phyloP scores from a whole-genome alignment of 192 early-diverging fungal species.

The Backusella luteola region DNA sequence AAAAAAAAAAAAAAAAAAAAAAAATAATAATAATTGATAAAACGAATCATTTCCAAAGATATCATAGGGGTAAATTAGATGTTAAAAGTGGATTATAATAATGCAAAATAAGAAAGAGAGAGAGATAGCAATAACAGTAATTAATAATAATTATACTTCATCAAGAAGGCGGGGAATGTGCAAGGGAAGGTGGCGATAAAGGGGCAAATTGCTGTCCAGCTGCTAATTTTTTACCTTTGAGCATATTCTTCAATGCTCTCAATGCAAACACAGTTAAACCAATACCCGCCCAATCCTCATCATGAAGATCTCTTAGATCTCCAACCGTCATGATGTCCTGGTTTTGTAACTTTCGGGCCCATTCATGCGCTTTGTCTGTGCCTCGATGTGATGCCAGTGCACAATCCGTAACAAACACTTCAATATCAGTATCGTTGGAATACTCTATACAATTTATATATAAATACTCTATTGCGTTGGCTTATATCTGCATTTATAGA shows the following conservation, averaged over 20 bases:
- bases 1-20: too few relatives aligned
- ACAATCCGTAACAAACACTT: slow-evolving; percentile 68
- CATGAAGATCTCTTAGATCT: slow-evolving; percentile 68
- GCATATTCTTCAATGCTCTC: slow-evolving; percentile 52
- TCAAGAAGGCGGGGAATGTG: slow-evolving; percentile 6
- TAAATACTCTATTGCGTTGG: too few relatives aligned
- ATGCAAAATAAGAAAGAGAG: background rate
- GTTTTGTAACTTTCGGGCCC: slow-evolving; percentile 64
- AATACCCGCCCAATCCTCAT: slow-evolving; percentile 72
- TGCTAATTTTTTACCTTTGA: slow-evolving; percentile 43
- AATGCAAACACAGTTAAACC: slow-evolving; percentile 58
- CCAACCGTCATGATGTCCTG: slow-evolving; percentile 84
- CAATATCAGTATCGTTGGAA: slow-evolving; percentile 60
- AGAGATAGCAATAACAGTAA: background rate
- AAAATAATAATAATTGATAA: background rate
- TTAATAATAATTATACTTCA: background rate
- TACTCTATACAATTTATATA: slow-evolving; percentile 18
- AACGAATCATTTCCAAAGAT: background rate
- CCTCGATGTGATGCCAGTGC: slow-evolving; percentile 63
- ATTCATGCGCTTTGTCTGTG: slow-evolving; percentile 72
- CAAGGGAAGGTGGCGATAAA: background rate
- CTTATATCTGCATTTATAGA: background rate
- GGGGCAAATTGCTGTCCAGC: background rate
- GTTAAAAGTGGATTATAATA: background rate
- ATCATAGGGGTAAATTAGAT: background rate